Evolutionary conservation across 2,329 filamentous ascomycete genomes (phyloP).

Genomic region (Ceratocystis colombiana): DNA sequence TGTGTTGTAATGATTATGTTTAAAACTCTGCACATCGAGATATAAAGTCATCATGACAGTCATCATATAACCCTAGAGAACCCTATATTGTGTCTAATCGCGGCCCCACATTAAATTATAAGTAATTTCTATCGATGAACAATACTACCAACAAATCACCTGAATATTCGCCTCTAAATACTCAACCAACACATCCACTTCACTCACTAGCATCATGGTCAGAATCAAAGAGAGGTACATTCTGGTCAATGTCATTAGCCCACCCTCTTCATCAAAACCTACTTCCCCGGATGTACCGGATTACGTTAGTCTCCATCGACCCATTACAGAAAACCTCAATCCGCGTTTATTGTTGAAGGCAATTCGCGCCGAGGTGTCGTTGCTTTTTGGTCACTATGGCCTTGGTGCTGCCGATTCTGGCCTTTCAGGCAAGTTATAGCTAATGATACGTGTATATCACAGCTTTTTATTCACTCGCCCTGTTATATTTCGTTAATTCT

Average conservation of each 20-base stretch:
- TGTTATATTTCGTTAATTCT: not conserved
- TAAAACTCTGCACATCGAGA: not conserved
- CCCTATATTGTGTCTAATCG: too few relatives aligned
- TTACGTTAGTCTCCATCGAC: conserved; percentile 66
- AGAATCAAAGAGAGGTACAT: conserved; percentile 94
- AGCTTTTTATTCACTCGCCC: not conserved
- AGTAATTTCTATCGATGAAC: conserved; percentile 18
- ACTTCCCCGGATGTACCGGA: conserved; percentile 39
- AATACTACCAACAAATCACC: too few relatives aligned
- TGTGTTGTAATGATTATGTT: not conserved
- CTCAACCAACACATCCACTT: not conserved
- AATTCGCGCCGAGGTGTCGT: conserved; percentile 58
- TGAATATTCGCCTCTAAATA: not conserved
- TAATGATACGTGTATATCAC: not conserved
- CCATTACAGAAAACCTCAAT: conserved; percentile 63
- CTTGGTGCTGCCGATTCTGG: conserved; percentile 60
- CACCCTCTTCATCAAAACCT: conserved; percentile 39
- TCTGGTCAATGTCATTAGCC: conserved; percentile 87
- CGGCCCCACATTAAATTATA: not conserved
- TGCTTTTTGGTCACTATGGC: conserved; percentile 83
- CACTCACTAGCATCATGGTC: conserved; percentile 50
- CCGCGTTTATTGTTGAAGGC: conserved; percentile 54
- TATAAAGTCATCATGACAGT: not conserved
- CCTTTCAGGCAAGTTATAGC: conserved; percentile 48
- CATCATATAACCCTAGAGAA: not conserved